Evolutionary conservation across 164 flowering plant genomes (phyloP).

Genomic region (Liquidambar formosana): DNA sequence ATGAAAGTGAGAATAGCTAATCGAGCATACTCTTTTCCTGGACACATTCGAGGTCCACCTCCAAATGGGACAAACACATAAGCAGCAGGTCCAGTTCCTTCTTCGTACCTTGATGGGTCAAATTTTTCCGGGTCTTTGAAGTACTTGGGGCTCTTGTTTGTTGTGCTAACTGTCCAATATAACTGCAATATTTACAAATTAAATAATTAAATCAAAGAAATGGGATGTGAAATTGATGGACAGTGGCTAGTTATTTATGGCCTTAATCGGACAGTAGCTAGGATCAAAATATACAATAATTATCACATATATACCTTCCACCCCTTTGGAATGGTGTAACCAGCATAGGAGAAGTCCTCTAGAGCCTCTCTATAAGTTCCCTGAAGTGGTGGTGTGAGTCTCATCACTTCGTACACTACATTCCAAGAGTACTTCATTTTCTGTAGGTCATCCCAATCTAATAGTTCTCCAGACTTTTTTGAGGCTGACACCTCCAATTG

Average conservation of each 20-base stretch:
- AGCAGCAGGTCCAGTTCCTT: background rate
- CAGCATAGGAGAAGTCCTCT: slow-evolving; percentile 14
- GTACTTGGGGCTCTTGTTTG: slow-evolving; percentile 13
- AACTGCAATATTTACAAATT: background rate
- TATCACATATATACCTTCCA: slow-evolving; percentile 22
- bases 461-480: background rate
- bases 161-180: slow-evolving; percentile 14
- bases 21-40: slow-evolving; percentile 24
- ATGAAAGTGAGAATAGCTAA: slow-evolving; percentile 15
- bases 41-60: slow-evolving; percentile 23
- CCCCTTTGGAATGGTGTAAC: slow-evolving; percentile 22
- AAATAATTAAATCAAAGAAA: too few species aligned
- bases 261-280: too few species aligned
- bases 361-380: slow-evolving; percentile 21
- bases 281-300: too few species aligned
- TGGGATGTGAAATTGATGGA: too few species aligned
- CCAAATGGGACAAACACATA: slow-evolving; percentile 22
- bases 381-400: slow-evolving; percentile 15
- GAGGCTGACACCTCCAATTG: slow-evolving; percentile 18
- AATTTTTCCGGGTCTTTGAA: slow-evolving; percentile 22
- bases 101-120: slow-evolving; percentile 16
- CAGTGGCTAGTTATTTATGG: too few species aligned
- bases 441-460: slow-evolving; percentile 19
- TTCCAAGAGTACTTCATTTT: slow-evolving; percentile 26
- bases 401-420: slow-evolving; percentile 18